Evolutionary conservation across 176 grass and related monocot species (phyloP), one percentile per base, ranked within the genome.

Genomic region (Musa itinerans): DNA sequence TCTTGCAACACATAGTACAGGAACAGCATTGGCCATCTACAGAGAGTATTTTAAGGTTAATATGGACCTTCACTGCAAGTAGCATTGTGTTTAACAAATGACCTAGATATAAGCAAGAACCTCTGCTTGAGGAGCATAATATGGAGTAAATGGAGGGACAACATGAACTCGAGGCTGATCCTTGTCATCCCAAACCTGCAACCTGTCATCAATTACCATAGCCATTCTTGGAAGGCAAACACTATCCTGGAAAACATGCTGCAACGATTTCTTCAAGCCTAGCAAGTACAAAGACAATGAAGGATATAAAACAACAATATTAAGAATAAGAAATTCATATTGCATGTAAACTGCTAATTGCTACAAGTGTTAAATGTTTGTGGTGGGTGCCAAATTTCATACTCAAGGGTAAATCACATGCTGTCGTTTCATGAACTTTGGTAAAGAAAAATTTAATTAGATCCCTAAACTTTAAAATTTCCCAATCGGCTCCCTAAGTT

Each of bases 121-220:
- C 93, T 99, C 96, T 24, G 96, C 88, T 72, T 99, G 96, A 21
- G 96, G 96, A 53, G 96, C 91, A 87, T 87, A 86, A 74, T 99
- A 94, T 78, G 96, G 96, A 82, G 86, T 72, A 86, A 83, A 99
- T 71, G 96, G 84, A 70, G 96, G 95, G 25, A 95, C 91, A 79
- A 99, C 96, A 89, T 99, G 96, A 82, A 99, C 96, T 65, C 96
- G 85, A 71, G 85, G 85, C 55, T 99, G 96, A 76, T 99, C 96
- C 83, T 89, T 99, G 65, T 94, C 96, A 76, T 92, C 96, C 96
- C 91, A 99, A 72, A 99, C 96, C 71, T 86, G 71, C 54, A 94
- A 76, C 58, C 96, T 78, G 78, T 99, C 96, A 87, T 99, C 96
- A 85, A 99, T 94, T 71, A 99, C 96, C 91, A 99, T 99, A 62